Evolutionary conservation across 1,284 basidiomycete species (phyloP).

Genomic region (Leccinum insigne): DNA sequence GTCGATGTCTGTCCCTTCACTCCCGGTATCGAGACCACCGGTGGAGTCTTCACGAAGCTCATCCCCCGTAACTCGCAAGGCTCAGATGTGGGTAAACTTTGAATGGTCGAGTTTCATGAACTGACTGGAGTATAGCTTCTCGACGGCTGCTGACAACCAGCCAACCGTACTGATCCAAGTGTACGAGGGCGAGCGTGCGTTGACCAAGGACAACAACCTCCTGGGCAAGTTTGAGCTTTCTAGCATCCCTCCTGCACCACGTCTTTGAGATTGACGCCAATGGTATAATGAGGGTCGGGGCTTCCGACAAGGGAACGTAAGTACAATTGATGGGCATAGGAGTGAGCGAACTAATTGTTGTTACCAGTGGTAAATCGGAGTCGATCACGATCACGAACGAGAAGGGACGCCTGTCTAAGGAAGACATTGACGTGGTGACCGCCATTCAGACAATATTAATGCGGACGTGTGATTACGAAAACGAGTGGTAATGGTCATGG

Average conservation of each 20-base stretch:
- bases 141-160: conserved; percentile 95
- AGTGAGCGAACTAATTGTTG: conserved; percentile 6
- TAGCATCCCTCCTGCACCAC: conserved; percentile 92
- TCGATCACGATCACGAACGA: conserved; percentile 89
- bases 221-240: conserved; percentile 97
- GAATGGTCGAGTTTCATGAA: neutral
- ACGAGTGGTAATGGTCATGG: too few species aligned
- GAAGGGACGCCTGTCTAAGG: conserved; percentile 81
- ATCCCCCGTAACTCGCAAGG: conserved; percentile 97
- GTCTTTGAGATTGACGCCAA: conserved; percentile 94
- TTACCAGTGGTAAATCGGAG: conserved; percentile 76
- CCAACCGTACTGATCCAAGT: conserved; percentile 91
- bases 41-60: conserved; percentile 98
- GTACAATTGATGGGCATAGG: conserved; percentile 29
- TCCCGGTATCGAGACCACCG: conserved; percentile 98
- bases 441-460: too few species aligned
- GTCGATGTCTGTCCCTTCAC: conserved; percentile 96
- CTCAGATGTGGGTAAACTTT: conserved; percentile 68
- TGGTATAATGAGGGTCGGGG: conserved; percentile 89
- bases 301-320: conserved; percentile 90
- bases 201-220: conserved; percentile 98
- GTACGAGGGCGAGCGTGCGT: conserved; percentile 92
- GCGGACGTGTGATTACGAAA: too few species aligned
- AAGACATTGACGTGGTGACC: conserved; percentile 68
- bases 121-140: conserved; percentile 63